Evolutionary conservation across 495 filamentous ascomycete species (phyloP).

Genomic region (Trichoderma asperelloides): DNA sequence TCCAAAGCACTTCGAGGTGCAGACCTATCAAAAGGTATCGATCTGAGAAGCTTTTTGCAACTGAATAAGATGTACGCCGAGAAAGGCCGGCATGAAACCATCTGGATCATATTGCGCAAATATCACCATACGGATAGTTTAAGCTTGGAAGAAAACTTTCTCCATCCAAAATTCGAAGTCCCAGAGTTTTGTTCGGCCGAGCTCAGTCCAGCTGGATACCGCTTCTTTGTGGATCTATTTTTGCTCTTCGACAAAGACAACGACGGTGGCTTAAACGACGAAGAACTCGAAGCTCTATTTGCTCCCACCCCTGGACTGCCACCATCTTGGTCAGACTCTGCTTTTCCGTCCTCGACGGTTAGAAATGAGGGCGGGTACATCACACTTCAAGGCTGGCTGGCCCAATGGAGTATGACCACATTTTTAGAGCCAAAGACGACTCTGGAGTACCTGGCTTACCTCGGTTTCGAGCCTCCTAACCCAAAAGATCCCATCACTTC

Average conservation of each 20-base stretch:
- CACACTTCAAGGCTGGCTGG: conserved; percentile 94
- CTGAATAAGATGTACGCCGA: conserved; percentile 94
- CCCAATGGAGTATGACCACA: conserved; percentile 99
- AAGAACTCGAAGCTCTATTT: conserved; percentile 77
- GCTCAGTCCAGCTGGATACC: conserved; percentile 86
- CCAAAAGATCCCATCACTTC: conserved; percentile 62
- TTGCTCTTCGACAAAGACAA: conserved; percentile 94
- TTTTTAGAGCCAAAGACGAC: conserved; percentile 93
- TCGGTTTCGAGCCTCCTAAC: conserved; percentile 69
- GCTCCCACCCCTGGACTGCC: conserved; percentile 89
- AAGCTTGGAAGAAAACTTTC: conserved; percentile 77
- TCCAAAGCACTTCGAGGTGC: conserved; percentile 50
- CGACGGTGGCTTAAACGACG: conserved; percentile 82
- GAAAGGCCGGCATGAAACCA: conserved; percentile 95
- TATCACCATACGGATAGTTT: conserved; percentile 95
- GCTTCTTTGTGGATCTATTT: conserved; percentile 96
- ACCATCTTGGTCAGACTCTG: conserved; percentile 71
- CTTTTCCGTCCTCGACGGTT: conserved; percentile 87
- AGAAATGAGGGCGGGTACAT: conserved; percentile 92
- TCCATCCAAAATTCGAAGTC: conserved; percentile 92
- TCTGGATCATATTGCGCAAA: conserved; percentile 92
- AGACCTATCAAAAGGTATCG: conserved; percentile 63
- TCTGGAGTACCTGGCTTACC: conserved; percentile 86
- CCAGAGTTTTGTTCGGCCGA: conserved; percentile 87
- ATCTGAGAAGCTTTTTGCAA: conserved; percentile 70